Base-by-base conservation (phyloP, 257 asterid genomes). In the Plantago major region DNA sequence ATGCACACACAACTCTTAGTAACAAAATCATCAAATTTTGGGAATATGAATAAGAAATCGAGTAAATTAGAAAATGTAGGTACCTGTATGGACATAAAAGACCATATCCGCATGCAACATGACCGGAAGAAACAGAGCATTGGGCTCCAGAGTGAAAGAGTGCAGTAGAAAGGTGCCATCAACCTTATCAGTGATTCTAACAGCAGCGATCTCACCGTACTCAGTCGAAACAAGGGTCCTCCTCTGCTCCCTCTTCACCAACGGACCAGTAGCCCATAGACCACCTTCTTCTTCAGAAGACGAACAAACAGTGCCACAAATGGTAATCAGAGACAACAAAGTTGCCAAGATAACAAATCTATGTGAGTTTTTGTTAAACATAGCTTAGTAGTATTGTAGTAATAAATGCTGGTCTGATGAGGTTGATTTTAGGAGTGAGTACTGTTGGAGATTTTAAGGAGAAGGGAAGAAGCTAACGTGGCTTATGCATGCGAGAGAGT, bases 31-130 rank as follows among this genome's bases (percentile, higher is more conserved):
- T 22, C 1, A 22, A 22, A 22, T 2, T 1, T 22, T 22, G 26
- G 26, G 26, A 33, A 33, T 33, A 33, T 33, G 40, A 1, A 33
- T 5, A 33, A 33, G 40, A 33, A 33, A 33, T 5, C 10, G 15
- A 15, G 15, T n/a, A 18, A 15, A 42, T 0, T 17, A 42, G 6
- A 13, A 6, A 17, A 46, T 42, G 18, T 18, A 4, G 12, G 9
- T 67, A 90, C 97, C 99, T 53, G 94, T 84, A 13, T 84, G 85
- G 67, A 92, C 96, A 77, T 86, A 92, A 80, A 92, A 92, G 14
- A 84, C 73, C 96, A 92, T 89, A 18, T 86, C 88, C 0, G 83
- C 76, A 63, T 92, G 95, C 4, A 89, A 69, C 60, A 89, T 45
- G 50, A 78, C 89, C 0, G 97, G 99, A 46, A 92, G 96, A 42